Conservation (phyloP, 2,329 filamentous ascomycete genomes). For the Didymella exigua region DNA sequence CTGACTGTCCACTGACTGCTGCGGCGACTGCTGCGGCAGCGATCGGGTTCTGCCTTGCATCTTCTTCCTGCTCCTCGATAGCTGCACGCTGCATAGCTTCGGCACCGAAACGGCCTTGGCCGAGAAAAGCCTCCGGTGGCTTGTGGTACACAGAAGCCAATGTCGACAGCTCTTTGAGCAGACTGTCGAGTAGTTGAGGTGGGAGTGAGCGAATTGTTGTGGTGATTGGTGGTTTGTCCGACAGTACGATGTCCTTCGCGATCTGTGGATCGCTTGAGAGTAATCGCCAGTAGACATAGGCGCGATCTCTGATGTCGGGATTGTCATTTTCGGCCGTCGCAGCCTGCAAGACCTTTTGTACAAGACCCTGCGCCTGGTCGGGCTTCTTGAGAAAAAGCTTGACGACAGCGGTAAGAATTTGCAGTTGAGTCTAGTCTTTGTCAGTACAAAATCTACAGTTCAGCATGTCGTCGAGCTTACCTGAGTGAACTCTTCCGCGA, state of each 20-base stretch:
- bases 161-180: conserved; percentile 91
- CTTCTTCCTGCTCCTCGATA: conserved; percentile 93
- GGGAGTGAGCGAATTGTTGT: conserved; percentile 93
- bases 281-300: conserved; percentile 97
- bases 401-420: conserved; percentile 95
- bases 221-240: conserved; percentile 90
- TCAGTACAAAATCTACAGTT: conserved; percentile 37
- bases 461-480: conserved; percentile 54
- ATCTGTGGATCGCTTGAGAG: conserved; percentile 89
- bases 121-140: conserved; percentile 96
- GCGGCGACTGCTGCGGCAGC: conserved; percentile 79
- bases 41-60: conserved; percentile 91
- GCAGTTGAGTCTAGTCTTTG: conserved; percentile 78
- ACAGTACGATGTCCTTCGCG: conserved; percentile 91
- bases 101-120: conserved; percentile 90
- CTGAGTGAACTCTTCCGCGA: conserved; percentile 96
- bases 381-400: conserved; percentile 98
- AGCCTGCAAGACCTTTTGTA: conserved; percentile 91
- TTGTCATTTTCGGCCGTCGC: conserved; percentile 97
- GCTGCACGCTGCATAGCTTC: conserved; percentile 94
- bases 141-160: conserved; percentile 98
- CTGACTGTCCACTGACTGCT: conserved; percentile 60
- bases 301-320: conserved; percentile 93
- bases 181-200: conserved; percentile 79
- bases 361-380: conserved; percentile 84